Conservation (phyloP, 2,329 filamentous ascomycete genomes). For the Monosporascus sp. region DNA sequence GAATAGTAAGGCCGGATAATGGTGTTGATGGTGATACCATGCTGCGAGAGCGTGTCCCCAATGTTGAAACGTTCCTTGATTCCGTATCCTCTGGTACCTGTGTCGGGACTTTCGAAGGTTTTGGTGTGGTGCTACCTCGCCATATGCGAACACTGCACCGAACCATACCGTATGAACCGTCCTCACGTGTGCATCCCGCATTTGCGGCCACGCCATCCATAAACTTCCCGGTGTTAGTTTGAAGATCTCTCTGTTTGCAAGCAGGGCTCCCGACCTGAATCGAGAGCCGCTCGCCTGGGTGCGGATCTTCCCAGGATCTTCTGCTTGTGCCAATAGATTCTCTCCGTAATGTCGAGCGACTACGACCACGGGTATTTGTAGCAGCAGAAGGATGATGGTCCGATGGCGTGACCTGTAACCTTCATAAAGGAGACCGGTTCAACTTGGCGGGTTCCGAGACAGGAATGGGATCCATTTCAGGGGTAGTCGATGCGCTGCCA, state of each 20-base stretch:
- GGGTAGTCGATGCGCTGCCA: slow-evolving; percentile 36
- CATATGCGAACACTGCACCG: slow-evolving; percentile 19
- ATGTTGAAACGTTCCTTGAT: slow-evolving; percentile 13
- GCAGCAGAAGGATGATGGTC: slow-evolving; percentile 31
- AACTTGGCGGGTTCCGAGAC: slow-evolving; percentile 20
- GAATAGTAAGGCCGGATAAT: slow-evolving; percentile 11
- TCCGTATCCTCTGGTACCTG: slow-evolving; percentile 20
- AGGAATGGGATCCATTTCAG: slow-evolving; percentile 26
- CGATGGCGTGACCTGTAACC: slow-evolving; percentile 52
- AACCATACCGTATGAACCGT: slow-evolving; percentile 14
- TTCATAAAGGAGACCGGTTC: slow-evolving; percentile 46
- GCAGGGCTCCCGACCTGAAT: slow-evolving; percentile 22
- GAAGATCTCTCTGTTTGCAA: slow-evolving; percentile 14
- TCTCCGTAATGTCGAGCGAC: slow-evolving; percentile 16
- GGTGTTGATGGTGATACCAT: slow-evolving; percentile 8
- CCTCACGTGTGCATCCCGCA: slow-evolving; percentile 25
- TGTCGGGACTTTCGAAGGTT: slow-evolving; percentile 26
- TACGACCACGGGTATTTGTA: slow-evolving; percentile 15
- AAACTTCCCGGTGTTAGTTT: slow-evolving; percentile 24
- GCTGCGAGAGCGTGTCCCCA: slow-evolving; percentile 12
- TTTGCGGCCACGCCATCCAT: slow-evolving; percentile 47
- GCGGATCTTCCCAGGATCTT: slow-evolving; percentile 38
- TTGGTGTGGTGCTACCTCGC: slow-evolving; percentile 21
- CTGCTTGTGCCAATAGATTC: slow-evolving; percentile 15
- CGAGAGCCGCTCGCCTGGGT: slow-evolving; percentile 39